These are phyloP conservation scores for Candida incommunis DNA, from an alignment of 805 yeast genomes.

Conservation along the genomic window DNA sequence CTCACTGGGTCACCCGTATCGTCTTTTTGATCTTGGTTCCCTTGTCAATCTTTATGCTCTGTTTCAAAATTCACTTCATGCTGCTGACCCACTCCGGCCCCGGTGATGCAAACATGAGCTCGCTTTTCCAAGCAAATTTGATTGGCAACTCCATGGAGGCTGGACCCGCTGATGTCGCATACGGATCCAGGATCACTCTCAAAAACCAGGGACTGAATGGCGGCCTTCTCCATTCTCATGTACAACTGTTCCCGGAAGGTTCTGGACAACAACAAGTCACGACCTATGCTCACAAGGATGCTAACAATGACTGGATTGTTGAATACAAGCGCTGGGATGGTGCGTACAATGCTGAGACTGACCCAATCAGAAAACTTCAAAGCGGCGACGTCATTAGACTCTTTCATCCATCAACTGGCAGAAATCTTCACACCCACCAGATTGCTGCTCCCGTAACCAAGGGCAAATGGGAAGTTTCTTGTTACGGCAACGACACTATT, in stretches of 20 bases:
- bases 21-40: conserved; percentile 60
- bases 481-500: conserved; percentile 58
- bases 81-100: conserved; percentile 72
- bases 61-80: conserved; percentile 71
- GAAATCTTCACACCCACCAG: conserved; percentile 72
- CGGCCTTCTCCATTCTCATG: conserved; percentile 76
- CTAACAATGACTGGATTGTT: conserved; percentile 70
- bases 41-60: conserved; percentile 45
- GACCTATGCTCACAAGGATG: conserved; percentile 78
- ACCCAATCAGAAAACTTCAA: conserved; percentile 25
- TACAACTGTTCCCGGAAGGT: conserved; percentile 77
- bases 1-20: conserved; percentile 65
- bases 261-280: conserved; percentile 91
- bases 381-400: conserved; percentile 61
- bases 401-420: conserved; percentile 53
- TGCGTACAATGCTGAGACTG: conserved; percentile 17
- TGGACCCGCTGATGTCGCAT: conserved; percentile 55
- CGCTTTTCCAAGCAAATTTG: conserved; percentile 80
- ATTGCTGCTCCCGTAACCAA: conserved; percentile 62
- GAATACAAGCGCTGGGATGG: conserved; percentile 14
- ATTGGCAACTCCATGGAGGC: conserved; percentile 47
- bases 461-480: conserved; percentile 66
- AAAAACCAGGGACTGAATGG: conserved; percentile 61
- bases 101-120: conserved; percentile 84
- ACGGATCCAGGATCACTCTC: conserved; percentile 48